Evolutionary conservation across 2,329 filamentous ascomycete genomes (phyloP).

Genomic region (Fusarium sp.): DNA sequence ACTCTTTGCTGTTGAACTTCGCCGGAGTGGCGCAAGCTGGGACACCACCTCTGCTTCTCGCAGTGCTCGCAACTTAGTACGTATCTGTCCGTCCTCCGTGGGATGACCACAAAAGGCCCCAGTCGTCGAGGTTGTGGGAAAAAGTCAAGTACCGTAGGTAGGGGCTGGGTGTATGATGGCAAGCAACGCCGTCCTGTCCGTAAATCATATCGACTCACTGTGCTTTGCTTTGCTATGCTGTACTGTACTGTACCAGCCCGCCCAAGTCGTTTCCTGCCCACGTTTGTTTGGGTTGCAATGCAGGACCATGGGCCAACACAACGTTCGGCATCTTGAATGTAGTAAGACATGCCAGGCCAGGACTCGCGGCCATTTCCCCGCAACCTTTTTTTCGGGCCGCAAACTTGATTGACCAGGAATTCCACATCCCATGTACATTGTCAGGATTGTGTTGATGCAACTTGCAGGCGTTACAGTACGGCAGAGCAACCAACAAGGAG

Average conservation of each 20-base stretch:
- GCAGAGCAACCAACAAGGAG: conserved; percentile 21
- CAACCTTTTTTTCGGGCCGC: conserved; percentile 16
- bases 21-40: conserved; percentile 17
- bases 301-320: conserved; percentile 10
- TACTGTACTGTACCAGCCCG: not conserved
- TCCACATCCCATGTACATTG: conserved; percentile 4
- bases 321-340: conserved; percentile 15
- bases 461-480: conserved; percentile 5
- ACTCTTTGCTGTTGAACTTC: not conserved
- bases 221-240: not conserved
- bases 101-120: not conserved
- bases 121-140: not conserved
- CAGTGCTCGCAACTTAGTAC: conserved; percentile 1
- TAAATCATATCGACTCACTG: not conserved
- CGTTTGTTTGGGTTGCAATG: conserved; percentile 28
- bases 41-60: not conserved
- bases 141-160: conserved; percentile 3
- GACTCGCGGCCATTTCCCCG: conserved; percentile 34
- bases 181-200: not conserved
- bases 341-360: conserved; percentile 9
- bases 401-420: conserved; percentile 11
- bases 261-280: conserved; percentile 15
- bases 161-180: not conserved
- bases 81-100: conserved; percentile 2
- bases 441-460: conserved; percentile 28